phyloP scores from a whole-genome alignment of 2,329 filamentous ascomycete genomes.

The Fusarium goolgardi region DNA sequence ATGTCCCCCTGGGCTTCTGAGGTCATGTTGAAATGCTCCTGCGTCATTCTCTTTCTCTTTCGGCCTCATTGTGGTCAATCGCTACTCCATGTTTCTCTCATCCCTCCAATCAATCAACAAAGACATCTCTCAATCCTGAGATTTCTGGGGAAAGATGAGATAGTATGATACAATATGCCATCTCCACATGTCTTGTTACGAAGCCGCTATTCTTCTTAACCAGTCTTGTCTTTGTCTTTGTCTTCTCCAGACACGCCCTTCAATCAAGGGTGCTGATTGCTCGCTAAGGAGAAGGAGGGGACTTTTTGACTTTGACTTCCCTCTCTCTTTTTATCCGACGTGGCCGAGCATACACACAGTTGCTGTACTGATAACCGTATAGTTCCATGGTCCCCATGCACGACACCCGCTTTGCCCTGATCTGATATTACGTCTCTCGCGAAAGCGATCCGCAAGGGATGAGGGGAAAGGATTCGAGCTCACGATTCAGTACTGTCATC shows the following conservation, averaged over 20 bases:
- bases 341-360: constrained; percentile 6
- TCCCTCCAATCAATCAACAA: constrained; percentile 32
- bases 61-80: constrained; percentile 4
- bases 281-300: constrained; percentile 14
- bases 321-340: constrained; percentile 36
- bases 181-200: constrained; percentile 12
- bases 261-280: constrained; percentile 6
- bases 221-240: background rate
- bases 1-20: constrained; percentile 16
- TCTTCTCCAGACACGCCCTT: constrained; percentile 25
- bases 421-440: constrained; percentile 39
- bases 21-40: constrained; percentile 8
- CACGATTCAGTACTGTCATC: background rate
- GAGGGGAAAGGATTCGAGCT: constrained; percentile 5
- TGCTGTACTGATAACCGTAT: constrained; percentile 15
- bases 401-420: constrained; percentile 33
- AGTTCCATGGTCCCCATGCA: constrained; percentile 16
- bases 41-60: constrained; percentile 6
- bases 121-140: constrained; percentile 20
- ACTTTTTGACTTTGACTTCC: constrained; percentile 15
- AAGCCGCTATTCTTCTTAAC: constrained; percentile 1
- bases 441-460: constrained; percentile 14
- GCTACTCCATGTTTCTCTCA: constrained; percentile 1
- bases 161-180: constrained; percentile 2
- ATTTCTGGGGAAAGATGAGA: constrained; percentile 20